These are phyloP conservation scores for Fusarium sp. DNA, from an alignment of 2,329 filamentous ascomycete genomes.

Conservation along the genomic window DNA sequence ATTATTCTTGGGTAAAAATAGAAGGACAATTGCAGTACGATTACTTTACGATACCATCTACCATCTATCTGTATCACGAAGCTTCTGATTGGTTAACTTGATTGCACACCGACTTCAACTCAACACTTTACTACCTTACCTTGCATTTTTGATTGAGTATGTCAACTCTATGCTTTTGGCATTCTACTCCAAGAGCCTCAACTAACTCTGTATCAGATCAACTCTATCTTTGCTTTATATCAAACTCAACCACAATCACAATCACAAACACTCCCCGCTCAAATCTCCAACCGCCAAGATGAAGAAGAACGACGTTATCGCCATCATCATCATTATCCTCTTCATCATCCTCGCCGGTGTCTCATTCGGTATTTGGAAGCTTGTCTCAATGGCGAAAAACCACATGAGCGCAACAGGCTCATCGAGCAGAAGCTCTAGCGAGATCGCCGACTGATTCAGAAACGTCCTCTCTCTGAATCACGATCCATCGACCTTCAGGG, in stretches of 20 bases:
- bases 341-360: conserved; percentile 71
- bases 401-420: conserved; percentile 54
- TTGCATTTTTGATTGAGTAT: conserved; percentile 4
- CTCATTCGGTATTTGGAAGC: conserved; percentile 71
- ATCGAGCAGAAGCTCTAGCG: conserved; percentile 37
- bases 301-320: conserved; percentile 76
- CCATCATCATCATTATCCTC: conserved; percentile 75
- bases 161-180: background rate
- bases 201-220: conserved; percentile 18
- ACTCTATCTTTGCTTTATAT: background rate
- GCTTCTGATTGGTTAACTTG: conserved; percentile 20
- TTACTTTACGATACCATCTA: conserved; percentile 6
- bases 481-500: background rate
- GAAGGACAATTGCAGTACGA: background rate
- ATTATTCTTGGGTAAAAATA: conserved; percentile 4
- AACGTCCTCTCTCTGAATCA: background rate
- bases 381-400: conserved; percentile 65
- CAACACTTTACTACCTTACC: background rate
- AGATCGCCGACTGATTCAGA: conserved; percentile 31
- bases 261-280: background rate
- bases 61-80: conserved; percentile 6
- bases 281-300: conserved; percentile 55
- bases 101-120: conserved; percentile 10
- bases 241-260: background rate
- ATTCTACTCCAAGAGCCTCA: background rate